Evolutionary conservation across 805 yeast genomes (phyloP), one percentile per base, ranked within the genome.

Genomic region (Kuraishia piskuri): DNA sequence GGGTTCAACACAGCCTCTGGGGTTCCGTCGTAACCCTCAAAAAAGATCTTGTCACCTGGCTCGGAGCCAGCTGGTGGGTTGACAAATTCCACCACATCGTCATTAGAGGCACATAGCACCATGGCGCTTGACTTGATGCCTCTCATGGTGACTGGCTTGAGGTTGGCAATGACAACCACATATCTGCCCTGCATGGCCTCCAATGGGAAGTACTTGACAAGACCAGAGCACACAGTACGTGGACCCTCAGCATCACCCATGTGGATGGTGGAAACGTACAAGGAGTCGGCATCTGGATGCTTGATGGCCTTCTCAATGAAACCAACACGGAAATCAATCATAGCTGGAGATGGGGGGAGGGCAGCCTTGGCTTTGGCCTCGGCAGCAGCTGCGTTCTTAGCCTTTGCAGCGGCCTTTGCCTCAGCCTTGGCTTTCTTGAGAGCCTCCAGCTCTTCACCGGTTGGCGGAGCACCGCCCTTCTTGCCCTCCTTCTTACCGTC

Each of bases 81-180:
- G 59, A 92, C 91, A 63, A 94, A 90, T 73, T 94, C 98, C 55
- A 94, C 97, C 50, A 79, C 88, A 52, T 76, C 84, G 55, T 72
- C 72, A 53, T 71, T 62, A 45, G 97, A 90, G 23, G 90, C 92
- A 78, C 99, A 94, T 61, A 94, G 78, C 50, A 94, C 98, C 99
- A 94, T 94, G 52, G 96, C 99, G 51, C 83, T 75, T 9, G 97
- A 90, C 70, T 90, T 90, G 66, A 94, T 83, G 59, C 99, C 98
- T 75, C 99, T 86, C 99, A 94, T 94, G 65, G 84, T 85, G 46
- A 91, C 99, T 20, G 99, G 99, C 76, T 94, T 94, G 73, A 94
- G 81, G 77, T 95, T 95, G 62, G 97, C 96, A 63, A 94, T 90
- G 54, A 86, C 86, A 49, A 94, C 86, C 51, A 92, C 96, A 63